A percentile compares a stretch with the other conserved stretches of the same genome.
phyloP scores from a whole-genome alignment of 2,329 filamentous ascomycete genomes.

The Exophiala calicioides region DNA sequence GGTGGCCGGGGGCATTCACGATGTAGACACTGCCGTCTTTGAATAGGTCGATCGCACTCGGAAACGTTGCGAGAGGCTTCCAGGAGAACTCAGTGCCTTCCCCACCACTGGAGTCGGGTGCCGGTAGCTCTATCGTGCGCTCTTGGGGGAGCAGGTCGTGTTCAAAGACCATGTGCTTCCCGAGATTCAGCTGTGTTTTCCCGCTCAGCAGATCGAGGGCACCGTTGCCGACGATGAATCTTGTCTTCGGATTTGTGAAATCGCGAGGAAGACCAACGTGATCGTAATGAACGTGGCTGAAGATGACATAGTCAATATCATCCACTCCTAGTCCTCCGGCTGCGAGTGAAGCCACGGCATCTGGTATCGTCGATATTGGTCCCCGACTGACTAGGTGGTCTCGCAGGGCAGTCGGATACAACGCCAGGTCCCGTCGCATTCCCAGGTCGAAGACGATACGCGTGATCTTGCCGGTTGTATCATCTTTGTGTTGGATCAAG shows the following conservation, averaged over 20 bases:
- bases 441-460: slow-evolving; percentile 36
- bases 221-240: slow-evolving; percentile 42
- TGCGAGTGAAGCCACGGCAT: slow-evolving; percentile 37
- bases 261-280: slow-evolving; percentile 41
- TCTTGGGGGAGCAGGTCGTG: slow-evolving; percentile 29
- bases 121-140: slow-evolving; percentile 31
- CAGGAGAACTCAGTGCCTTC: slow-evolving; percentile 6
- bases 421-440: slow-evolving; percentile 32
- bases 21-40: slow-evolving; percentile 35
- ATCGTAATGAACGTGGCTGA: slow-evolving; percentile 41
- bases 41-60: slow-evolving; percentile 35
- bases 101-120: slow-evolving; percentile 14
- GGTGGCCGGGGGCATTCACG: slow-evolving; percentile 36
- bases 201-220: slow-evolving; percentile 27
- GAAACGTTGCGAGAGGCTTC: slow-evolving; percentile 28
- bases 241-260: slow-evolving; percentile 32
- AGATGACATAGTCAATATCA: slow-evolving; percentile 46
- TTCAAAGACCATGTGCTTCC: slow-evolving; percentile 35
- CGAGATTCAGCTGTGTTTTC: slow-evolving; percentile 25
- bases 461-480: slow-evolving; percentile 20
- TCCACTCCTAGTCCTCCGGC: slow-evolving; percentile 38
- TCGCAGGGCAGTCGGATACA: slow-evolving; percentile 31
- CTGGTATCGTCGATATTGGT: slow-evolving; percentile 32
- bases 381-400: slow-evolving; percentile 32
- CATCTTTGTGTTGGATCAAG: slow-evolving; percentile 33